These are phyloP conservation scores for Andrographis paniculata DNA, from an alignment of 305 asterid genomes.

Conservation along the genomic window DNA sequence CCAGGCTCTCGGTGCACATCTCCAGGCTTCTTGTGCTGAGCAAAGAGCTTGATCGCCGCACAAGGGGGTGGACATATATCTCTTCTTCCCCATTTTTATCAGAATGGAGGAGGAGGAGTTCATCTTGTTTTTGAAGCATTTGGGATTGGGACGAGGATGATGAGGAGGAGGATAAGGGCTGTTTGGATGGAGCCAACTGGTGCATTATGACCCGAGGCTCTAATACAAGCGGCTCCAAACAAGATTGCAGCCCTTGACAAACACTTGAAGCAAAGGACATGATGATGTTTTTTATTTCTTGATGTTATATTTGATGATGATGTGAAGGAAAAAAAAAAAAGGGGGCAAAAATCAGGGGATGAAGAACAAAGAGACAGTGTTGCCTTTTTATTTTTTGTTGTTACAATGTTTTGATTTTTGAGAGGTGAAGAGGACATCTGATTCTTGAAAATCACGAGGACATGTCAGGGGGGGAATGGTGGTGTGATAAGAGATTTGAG, in stretches of 20 bases:
- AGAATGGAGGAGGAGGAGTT: background rate
- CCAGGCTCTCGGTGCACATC: conserved; percentile 84
- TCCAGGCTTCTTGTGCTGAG: conserved; percentile 53
- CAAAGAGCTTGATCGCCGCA: conserved; percentile 22
- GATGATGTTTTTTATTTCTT: background rate
- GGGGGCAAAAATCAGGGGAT: background rate
- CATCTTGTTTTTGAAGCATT: conserved; percentile 18
- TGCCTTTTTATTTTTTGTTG: background rate
- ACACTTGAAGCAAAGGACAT: background rate
- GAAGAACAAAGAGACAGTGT: background rate
- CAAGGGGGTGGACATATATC: conserved; percentile 49
- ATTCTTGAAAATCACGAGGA: too few relatives aligned
- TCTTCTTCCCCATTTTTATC: conserved; percentile 12
- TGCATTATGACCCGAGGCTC: conserved; percentile 22
- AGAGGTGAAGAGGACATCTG: too few relatives aligned
- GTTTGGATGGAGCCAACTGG: conserved; percentile 24
- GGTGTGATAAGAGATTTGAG: too few relatives aligned
- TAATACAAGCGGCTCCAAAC: conserved; percentile 31
- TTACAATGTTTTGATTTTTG: too few relatives aligned
- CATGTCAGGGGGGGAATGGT: background rate
- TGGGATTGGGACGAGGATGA: too few relatives aligned
- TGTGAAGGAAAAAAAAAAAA: too few relatives aligned
- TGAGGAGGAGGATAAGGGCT: conserved; percentile 16
- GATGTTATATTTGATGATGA: background rate
- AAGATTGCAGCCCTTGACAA: conserved; percentile 35